phyloP scores from a whole-genome alignment of 768 basidiomycete genomes.

The Suillus clintonianus region DNA sequence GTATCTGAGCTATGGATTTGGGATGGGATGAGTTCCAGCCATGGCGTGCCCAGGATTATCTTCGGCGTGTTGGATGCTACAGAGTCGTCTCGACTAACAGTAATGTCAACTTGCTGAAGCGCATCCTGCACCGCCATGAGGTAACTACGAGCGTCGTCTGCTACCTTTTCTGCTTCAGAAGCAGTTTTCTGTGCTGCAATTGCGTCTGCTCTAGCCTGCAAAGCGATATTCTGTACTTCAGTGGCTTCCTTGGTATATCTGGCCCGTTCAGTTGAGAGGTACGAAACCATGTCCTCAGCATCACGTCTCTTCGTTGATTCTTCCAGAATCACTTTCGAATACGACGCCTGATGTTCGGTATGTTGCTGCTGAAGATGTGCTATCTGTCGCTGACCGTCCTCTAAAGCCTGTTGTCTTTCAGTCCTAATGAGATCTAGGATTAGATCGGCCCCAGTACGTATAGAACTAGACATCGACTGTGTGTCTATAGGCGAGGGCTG shows the following conservation, averaged over 20 bases:
- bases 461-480: not conserved
- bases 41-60: conserved; percentile 1
- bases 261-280: not conserved
- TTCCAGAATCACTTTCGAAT: not conserved
- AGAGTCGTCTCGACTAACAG: conserved; percentile 1
- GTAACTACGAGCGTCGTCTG: not conserved
- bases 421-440: conserved; percentile 2
- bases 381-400: not conserved
- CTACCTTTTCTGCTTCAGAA: conserved; percentile 5
- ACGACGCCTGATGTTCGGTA: not conserved
- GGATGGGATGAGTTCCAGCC: conserved; percentile 1
- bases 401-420: conserved; percentile 2
- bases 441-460: conserved; percentile 1
- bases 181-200: not conserved
- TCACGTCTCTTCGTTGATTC: not conserved
- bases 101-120: not conserved
- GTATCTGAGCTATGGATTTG: not conserved
- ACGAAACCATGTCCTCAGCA: not conserved
- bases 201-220: conserved; percentile 2
- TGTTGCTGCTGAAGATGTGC: not conserved
- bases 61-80: not conserved
- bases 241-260: not conserved
- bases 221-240: not conserved
- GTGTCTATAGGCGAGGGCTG: not conserved
- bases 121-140: not conserved